Conservation (phyloP, 1,284 basidiomycete genomes). For the Cryptococcus deneoformans region DNA sequence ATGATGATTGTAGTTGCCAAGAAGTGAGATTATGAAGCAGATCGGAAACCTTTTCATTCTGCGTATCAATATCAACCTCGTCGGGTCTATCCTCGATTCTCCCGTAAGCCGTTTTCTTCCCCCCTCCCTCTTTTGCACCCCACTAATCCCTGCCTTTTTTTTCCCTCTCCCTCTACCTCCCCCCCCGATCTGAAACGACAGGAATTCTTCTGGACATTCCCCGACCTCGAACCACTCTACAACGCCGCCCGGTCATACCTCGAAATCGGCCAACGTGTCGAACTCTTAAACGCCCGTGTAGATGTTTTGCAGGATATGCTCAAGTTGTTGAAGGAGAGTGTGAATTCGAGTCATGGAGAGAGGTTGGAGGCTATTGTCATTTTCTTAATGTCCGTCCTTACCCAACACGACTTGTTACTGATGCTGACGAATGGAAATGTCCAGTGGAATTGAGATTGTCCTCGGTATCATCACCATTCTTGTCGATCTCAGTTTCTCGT, state of each 20-base stretch:
- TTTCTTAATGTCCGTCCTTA: constrained; percentile 76
- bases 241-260: constrained; percentile 90
- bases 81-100: constrained; percentile 91
- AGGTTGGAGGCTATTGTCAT: constrained; percentile 96
- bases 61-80: constrained; percentile 91
- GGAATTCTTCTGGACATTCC: constrained; percentile 54
- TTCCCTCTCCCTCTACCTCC: too few relatives aligned
- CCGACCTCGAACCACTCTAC: constrained; percentile 93
- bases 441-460: constrained; percentile 50
- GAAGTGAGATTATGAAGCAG: constrained; percentile 90
- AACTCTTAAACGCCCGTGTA: constrained; percentile 88
- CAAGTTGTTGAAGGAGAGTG: constrained; percentile 84
- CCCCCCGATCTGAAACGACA: constrained; percentile 39
- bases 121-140: too few relatives aligned
- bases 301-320: constrained; percentile 98
- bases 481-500: constrained; percentile 58
- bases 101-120: too few relatives aligned
- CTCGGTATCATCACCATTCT: constrained; percentile 70
- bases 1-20: constrained; percentile 46
- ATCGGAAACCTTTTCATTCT: constrained; percentile 93
- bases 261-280: constrained; percentile 91
- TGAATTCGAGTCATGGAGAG: constrained; percentile 86
- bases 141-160: background rate
- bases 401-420: too few relatives aligned
- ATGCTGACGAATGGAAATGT: background rate